Base-by-base conservation (phyloP, 2,329 filamentous ascomycete species). In the Aspergillus eucalypticola region DNA sequence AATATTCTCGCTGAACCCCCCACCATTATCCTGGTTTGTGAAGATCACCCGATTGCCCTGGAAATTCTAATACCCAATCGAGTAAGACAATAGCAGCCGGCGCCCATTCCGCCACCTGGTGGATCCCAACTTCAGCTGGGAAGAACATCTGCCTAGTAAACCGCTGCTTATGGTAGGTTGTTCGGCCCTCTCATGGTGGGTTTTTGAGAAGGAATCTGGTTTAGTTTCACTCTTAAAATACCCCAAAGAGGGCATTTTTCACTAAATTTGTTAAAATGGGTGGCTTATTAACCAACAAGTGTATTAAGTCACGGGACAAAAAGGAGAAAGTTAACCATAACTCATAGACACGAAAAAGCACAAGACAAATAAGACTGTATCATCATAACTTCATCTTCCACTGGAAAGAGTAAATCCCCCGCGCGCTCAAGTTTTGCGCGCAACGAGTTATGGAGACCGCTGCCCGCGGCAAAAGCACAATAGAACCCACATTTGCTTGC, bases 41-140 rank as follows among this genome's bases (percentile, higher is more conserved):
- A 65, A 59, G 63, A 66, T 66, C 64, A 65, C 61, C 65, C 60
- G 65, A 66, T 61, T 60, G 49, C 55, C 23, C 42, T 54, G 53
- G 27, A 49, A 27, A 56, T 44, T 41, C 38, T 54, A 56, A 29
- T 48, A 35, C 50, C 48, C 35, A 50, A 61, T 21, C 19, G 38
- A 38, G 46, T 32, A 49, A 49, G 21, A 23, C 44, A 49, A 27
- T 23, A 49, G 44, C 23, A 49, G 44, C 44, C 32, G 27, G 5
- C 49, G 15, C 60, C 41, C 50, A 55, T 58, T 48, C 55, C 58
- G 58, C 60, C 60, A 58, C 50, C 51, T 11, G 32, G 60, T 58
- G 58, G 58, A 56, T 15, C 54, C n/a, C 17, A n/a, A 35, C 29
- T 62, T 62, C 60, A 62, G 60, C 60, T 62, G 57, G 57, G 38